Percentiles rank a stretch among this genome's conserved stretches.
Evolutionary conservation across 2,329 filamentous ascomycete species (phyloP).

Genomic region (Diaporthe citriasiana): DNA sequence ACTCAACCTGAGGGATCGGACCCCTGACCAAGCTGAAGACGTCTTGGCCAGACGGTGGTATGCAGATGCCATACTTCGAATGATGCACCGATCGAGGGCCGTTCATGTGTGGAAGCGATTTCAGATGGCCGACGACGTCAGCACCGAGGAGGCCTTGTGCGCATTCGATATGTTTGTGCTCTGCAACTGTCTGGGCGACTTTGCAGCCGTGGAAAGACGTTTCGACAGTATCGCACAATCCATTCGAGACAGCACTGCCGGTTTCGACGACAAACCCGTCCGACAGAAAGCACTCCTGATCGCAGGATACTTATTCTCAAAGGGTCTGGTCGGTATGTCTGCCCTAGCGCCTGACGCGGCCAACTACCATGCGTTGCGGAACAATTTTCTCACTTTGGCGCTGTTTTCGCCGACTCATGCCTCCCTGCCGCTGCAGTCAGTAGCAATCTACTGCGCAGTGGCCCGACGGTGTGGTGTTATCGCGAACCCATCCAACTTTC

Average conservation of each 20-base stretch:
- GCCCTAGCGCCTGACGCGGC: conserved; percentile 40
- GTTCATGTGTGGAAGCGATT: conserved; percentile 71
- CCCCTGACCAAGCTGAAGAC: conserved; percentile 66
- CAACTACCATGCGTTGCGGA: conserved; percentile 72
- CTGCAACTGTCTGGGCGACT: conserved; percentile 57
- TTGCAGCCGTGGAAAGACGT: conserved; percentile 53
- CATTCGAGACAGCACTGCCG: conserved; percentile 57
- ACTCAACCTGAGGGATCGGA: conserved; percentile 58
- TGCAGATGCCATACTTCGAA: conserved; percentile 68
- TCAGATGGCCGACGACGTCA: conserved; percentile 58
- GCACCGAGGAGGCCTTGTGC: conserved; percentile 70
- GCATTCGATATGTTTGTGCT: conserved; percentile 76
- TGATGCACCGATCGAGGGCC: conserved; percentile 71
- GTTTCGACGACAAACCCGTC: conserved; percentile 59
- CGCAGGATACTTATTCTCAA: conserved; percentile 64
- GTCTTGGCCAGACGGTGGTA: conserved; percentile 73
- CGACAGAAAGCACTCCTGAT: conserved; percentile 66
- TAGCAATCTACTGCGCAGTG: conserved; percentile 75
- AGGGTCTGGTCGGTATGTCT: conserved; percentile 63
- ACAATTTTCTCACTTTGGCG: conserved; percentile 75
- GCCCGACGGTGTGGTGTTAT: conserved; percentile 69
- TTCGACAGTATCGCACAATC: conserved; percentile 60
- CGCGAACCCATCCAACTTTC: conserved; percentile 75
- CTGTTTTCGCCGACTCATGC: conserved; percentile 63
- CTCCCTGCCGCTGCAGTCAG: conserved; percentile 74